Evolutionary conservation across 257 asterid genomes (phyloP).

Genomic region (Solanum virginianum): DNA sequence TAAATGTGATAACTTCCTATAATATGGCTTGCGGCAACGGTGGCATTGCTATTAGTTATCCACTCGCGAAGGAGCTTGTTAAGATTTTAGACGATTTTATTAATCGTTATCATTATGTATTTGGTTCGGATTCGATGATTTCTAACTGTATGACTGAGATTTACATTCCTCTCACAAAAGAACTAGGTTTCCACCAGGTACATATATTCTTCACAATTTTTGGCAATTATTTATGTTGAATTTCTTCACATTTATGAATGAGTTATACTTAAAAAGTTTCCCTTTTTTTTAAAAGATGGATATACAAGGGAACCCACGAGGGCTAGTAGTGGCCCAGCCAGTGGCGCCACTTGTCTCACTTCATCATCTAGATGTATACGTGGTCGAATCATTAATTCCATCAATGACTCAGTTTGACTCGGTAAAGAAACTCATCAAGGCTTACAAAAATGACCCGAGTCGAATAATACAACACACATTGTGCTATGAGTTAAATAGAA

Average conservation of each 20-base stretch:
- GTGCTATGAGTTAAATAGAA: constrained; percentile 38
- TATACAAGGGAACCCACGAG: constrained; percentile 52
- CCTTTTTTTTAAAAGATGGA: constrained; percentile 25
- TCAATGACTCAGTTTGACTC: constrained; percentile 28
- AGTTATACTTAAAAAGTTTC: too few relatives aligned
- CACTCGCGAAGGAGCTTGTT: constrained; percentile 60
- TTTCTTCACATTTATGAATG: too few relatives aligned
- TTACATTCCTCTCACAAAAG: constrained; percentile 62
- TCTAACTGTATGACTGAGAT: constrained; percentile 59
- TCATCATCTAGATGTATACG: constrained; percentile 65
- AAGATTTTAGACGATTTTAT: constrained; percentile 59
- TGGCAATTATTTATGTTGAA: not conserved
- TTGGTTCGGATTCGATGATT: not conserved
- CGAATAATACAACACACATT: constrained; percentile 59
- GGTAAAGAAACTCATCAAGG: constrained; percentile 24
- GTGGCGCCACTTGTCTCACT: constrained; percentile 62
- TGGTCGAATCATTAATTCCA: constrained; percentile 27
- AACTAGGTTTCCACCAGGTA: constrained; percentile 90
- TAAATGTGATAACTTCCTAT: constrained; percentile 45
- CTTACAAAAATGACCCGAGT: constrained; percentile 43
- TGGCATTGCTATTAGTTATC: constrained; percentile 72
- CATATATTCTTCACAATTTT: too few relatives aligned
- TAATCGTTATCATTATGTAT: constrained; percentile 34
- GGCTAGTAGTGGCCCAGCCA: constrained; percentile 74
- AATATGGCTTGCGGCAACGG: constrained; percentile 82